phyloP scores from a whole-genome alignment of 140 eudicot genomes.

The Stevia rebaudiana region DNA sequence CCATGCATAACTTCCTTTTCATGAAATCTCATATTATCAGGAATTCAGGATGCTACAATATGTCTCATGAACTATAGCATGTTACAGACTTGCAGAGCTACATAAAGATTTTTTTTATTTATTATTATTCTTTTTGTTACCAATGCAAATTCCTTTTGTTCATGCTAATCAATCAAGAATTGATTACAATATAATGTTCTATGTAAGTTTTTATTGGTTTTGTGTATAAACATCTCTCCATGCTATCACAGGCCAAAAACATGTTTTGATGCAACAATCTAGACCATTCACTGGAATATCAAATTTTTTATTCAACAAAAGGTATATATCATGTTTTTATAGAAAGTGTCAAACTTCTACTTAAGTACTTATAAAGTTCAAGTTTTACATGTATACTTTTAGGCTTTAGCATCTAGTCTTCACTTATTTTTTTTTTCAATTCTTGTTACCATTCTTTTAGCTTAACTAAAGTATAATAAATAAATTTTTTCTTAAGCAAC shows the following conservation, averaged over 20 bases:
- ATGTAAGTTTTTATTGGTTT: background rate
- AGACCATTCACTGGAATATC: conserved; percentile 55
- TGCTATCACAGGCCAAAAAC: conserved; percentile 48
- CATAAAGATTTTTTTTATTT: background rate
- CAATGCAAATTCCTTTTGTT: background rate
- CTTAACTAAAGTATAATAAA: background rate
- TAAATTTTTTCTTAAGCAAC: background rate
- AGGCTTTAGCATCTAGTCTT: background rate
- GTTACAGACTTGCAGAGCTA: background rate
- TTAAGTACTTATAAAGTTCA: background rate
- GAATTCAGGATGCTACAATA: background rate
- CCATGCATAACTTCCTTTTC: background rate
- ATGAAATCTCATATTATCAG: background rate
- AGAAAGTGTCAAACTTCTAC: background rate
- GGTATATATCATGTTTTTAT: conserved; percentile 37
- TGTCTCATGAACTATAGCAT: background rate
- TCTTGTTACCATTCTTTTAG: background rate
- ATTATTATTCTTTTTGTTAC: background rate
- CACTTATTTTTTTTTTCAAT: background rate
- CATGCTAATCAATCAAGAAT: background rate
- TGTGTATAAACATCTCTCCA: background rate
- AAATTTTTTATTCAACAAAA: conserved; percentile 61
- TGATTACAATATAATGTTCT: background rate
- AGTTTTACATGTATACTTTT: background rate
- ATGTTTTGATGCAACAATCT: conserved; percentile 47